Evolutionary conservation across 116 monocot genomes (phyloP).

Genomic region (Cymodocea nodosa): DNA sequence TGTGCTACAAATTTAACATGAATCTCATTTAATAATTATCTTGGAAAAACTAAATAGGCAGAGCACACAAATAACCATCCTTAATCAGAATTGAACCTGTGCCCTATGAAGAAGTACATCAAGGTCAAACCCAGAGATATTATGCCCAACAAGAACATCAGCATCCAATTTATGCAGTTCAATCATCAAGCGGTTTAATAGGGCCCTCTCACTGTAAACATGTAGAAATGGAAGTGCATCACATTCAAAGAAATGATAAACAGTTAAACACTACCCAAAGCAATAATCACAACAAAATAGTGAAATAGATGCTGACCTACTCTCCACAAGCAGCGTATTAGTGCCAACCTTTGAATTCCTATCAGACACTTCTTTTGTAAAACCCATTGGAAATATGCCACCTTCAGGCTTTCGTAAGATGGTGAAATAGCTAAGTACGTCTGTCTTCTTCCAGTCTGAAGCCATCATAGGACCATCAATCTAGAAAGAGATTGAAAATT

Average conservation of each 20-base stretch:
- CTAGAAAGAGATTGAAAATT: constrained; percentile 18
- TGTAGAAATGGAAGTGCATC: not conserved
- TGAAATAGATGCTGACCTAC: constrained; percentile 31
- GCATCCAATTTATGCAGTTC: constrained; percentile 86
- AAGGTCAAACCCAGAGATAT: constrained; percentile 97
- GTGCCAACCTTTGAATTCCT: constrained; percentile 60
- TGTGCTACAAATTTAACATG: not conserved
- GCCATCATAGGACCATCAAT: constrained; percentile 83
- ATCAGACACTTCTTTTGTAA: constrained; percentile 50
- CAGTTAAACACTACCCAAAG: no score
- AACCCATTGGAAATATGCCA: constrained; percentile 75
- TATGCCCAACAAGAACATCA: constrained; percentile 94
- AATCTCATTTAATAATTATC: not conserved
- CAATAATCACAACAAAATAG: not conserved
- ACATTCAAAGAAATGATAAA: not conserved
- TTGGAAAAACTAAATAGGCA: not conserved
- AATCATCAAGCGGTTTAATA: constrained; percentile 91
- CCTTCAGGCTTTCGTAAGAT: constrained; percentile 87
- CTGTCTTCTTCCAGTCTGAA: constrained; percentile 58
- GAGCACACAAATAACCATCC: not conserved
- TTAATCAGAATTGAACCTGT: constrained; percentile 48
- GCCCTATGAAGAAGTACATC: constrained; percentile 93
- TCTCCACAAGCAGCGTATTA: constrained; percentile 49
- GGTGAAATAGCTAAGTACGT: constrained; percentile 65
- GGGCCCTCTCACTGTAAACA: constrained; percentile 66